phyloP scores from a whole-genome alignment of 1,284 basidiomycete species.

The Tremellales sp. region DNA sequence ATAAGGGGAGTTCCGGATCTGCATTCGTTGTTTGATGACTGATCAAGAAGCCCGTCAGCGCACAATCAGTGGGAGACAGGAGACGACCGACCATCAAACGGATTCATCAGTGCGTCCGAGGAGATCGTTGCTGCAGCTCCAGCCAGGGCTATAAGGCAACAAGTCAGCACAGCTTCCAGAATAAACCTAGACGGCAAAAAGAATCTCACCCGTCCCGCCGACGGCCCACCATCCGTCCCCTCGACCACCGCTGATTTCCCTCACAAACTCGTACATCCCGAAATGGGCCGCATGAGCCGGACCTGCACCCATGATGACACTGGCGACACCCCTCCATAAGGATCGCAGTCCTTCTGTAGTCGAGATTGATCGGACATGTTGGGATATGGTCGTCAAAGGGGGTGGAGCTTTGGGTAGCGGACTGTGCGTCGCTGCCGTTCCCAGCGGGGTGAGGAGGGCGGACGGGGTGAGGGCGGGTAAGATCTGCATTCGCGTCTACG shows the following conservation, averaged over 20 bases:
- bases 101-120: slow-evolving; percentile 98
- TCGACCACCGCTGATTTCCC: slow-evolving; percentile 81
- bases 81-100: slow-evolving; percentile 80
- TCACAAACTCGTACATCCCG: slow-evolving; percentile 90
- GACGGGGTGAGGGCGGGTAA: slow-evolving; percentile 51
- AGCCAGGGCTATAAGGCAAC: slow-evolving; percentile 64
- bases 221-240: slow-evolving; percentile 46
- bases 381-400: slow-evolving; percentile 35
- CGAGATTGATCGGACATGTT: slow-evolving; percentile 57
- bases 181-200: background rate
- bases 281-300: slow-evolving; percentile 99
- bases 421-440: slow-evolving; percentile 48
- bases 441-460: slow-evolving; percentile 59
- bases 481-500: slow-evolving; percentile 97
- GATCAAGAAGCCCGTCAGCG: too few species aligned
- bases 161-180: background rate
- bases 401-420: slow-evolving; percentile 19
- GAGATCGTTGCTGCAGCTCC: slow-evolving; percentile 93
- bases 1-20: slow-evolving; percentile 87
- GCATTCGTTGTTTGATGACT: slow-evolving; percentile 99
- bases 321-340: slow-evolving; percentile 94
- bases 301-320: slow-evolving; percentile 95
- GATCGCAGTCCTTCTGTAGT: slow-evolving; percentile 86
- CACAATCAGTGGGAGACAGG: slow-evolving; percentile 4
- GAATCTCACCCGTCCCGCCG: slow-evolving; percentile 34